These are phyloP conservation scores for Aethionema arabicum DNA, from an alignment of 345 rosid species.

Conservation along the genomic window DNA sequence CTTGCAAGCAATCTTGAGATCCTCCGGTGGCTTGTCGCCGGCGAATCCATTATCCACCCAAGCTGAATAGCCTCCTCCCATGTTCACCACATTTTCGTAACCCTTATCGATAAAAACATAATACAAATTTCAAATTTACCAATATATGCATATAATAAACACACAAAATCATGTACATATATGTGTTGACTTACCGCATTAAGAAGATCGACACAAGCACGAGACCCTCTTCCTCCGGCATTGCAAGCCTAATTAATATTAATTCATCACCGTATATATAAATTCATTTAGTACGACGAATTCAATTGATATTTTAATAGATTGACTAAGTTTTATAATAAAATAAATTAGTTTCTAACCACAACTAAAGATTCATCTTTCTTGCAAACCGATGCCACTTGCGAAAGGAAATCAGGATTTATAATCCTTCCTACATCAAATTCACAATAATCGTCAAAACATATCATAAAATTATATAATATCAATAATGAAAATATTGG, in stretches of 20 bases:
- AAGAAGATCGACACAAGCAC: conserved; percentile 46
- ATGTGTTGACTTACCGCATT: conserved; percentile 37
- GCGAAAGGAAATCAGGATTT: conserved; percentile 48
- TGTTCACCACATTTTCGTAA: conserved; percentile 41
- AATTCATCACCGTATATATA: background rate
- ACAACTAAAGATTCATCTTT: conserved; percentile 48
- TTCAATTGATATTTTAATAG: background rate
- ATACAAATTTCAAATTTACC: background rate
- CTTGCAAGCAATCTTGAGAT: conserved; percentile 51
- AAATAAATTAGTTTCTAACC: conserved; percentile 30
- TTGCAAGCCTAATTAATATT: conserved; percentile 33
- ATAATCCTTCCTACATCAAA: conserved; percentile 34
- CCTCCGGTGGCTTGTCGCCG: conserved; percentile 41
- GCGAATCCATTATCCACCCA: conserved; percentile 52
- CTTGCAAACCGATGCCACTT: conserved; percentile 37
- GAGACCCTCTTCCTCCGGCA: conserved; percentile 38
- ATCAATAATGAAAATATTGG: background rate
- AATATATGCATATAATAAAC: background rate
- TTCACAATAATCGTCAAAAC: background rate
- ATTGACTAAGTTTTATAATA: background rate
- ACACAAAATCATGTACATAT: too few species aligned
- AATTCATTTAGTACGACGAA: background rate
- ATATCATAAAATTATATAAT: too few species aligned
- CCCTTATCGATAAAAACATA: conserved; percentile 22
- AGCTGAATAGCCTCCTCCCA: conserved; percentile 55